Percentiles rank a stretch among this genome's conserved stretches.
These are phyloP conservation scores for Citropsis articulata DNA, from an alignment of 345 rosid genomes.

Conservation along the genomic window DNA sequence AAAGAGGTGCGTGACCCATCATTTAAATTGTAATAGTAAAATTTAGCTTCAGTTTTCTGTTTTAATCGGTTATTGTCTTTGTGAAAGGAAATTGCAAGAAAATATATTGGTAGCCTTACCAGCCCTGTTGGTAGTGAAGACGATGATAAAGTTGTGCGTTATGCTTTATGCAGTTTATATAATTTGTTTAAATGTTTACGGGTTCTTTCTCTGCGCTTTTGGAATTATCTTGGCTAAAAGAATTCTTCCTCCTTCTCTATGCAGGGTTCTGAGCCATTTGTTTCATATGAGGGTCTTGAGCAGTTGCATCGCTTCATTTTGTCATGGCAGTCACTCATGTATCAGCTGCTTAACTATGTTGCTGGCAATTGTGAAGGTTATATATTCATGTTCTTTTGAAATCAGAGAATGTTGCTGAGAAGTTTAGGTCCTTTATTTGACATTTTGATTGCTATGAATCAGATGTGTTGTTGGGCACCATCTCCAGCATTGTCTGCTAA, in stretches of 20 bases:
- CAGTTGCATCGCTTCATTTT: constrained; percentile 95
- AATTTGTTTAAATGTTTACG: neutral
- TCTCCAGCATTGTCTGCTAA: neutral
- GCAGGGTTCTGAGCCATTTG: constrained; percentile 90
- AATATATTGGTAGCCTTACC: neutral
- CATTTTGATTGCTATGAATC: neutral
- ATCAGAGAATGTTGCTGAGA: neutral
- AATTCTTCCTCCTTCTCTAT: constrained; percentile 9
- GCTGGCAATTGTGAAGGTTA: constrained; percentile 90
- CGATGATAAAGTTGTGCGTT: neutral
- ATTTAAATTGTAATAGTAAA: neutral
- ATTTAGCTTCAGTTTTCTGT: constrained; percentile 2
- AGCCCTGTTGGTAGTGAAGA: neutral
- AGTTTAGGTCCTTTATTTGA: neutral
- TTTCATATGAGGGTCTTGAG: constrained; percentile 88
- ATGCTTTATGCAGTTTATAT: neutral
- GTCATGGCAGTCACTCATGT: constrained; percentile 96
- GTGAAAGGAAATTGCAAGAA: neutral
- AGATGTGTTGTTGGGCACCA: neutral
- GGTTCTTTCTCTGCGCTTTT: neutral
- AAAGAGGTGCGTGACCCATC: constrained; percentile 50
- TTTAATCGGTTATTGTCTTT: neutral
- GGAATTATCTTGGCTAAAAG: neutral
- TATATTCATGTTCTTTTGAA: neutral
- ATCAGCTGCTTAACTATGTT: constrained; percentile 95